Evolutionary conservation across 2,329 filamentous ascomycete species (phyloP).

Genomic region (Curvularia eragrostidis): DNA sequence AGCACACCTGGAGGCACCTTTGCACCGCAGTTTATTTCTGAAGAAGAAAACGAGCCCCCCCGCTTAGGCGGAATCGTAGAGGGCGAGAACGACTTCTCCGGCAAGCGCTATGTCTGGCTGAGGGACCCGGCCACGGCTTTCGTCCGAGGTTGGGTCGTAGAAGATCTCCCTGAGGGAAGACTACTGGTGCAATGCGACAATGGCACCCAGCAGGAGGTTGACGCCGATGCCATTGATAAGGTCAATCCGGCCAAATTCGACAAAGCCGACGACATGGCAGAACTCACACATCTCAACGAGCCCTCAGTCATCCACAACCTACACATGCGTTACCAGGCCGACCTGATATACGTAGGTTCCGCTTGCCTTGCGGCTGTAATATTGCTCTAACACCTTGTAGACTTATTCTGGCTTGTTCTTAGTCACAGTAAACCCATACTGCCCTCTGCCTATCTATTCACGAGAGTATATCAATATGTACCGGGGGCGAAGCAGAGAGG

Average conservation of each 20-base stretch:
- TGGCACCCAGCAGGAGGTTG: slow-evolving; percentile 90
- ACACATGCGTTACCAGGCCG: slow-evolving; percentile 91
- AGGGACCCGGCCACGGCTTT: slow-evolving; percentile 87
- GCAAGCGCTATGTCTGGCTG: slow-evolving; percentile 97
- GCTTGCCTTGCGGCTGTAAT: not conserved
- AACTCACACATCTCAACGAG: slow-evolving; percentile 96
- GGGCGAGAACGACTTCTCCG: slow-evolving; percentile 98
- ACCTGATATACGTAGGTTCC: slow-evolving; percentile 78
- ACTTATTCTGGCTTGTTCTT: slow-evolving; percentile 97
- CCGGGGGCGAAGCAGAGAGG: slow-evolving; percentile 86
- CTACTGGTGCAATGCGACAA: slow-evolving; percentile 93
- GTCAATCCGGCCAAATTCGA: slow-evolving; percentile 99
- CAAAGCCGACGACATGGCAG: slow-evolving; percentile 99
- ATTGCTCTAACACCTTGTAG: slow-evolving; percentile 49
- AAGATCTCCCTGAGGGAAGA: slow-evolving; percentile 73
- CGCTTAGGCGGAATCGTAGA: slow-evolving; percentile 75
- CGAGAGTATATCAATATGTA: slow-evolving; percentile 99
- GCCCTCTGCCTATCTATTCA: slow-evolving; percentile 89
- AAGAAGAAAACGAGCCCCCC: slow-evolving; percentile 69
- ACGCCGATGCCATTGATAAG: slow-evolving; percentile 90
- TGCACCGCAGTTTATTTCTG: slow-evolving; percentile 91
- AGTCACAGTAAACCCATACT: slow-evolving; percentile 97
- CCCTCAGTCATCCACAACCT: slow-evolving; percentile 97
- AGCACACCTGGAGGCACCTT: slow-evolving; percentile 80
- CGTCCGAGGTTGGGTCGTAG: slow-evolving; percentile 88